phyloP scores from a whole-genome alignment of 345 rosid genomes.

The Draba incana region DNA sequence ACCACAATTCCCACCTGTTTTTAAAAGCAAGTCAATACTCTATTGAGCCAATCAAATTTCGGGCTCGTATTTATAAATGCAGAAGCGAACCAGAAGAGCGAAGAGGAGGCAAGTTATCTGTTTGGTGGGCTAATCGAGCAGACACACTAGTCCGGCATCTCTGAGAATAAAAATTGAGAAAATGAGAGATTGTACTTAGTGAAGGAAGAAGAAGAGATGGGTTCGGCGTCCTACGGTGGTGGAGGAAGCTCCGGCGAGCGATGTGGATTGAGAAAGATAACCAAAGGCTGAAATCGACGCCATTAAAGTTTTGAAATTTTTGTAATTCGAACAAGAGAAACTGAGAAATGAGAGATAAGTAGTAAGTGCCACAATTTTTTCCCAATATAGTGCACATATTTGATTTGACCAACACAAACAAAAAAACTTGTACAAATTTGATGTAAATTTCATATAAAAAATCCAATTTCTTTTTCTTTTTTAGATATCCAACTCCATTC shows the following conservation, averaged over 20 bases:
- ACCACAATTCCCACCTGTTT: conserved; percentile 42
- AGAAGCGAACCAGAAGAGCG: conserved; percentile 38
- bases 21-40: not conserved
- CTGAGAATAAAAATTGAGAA: conserved; percentile 41
- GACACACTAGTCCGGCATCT: conserved; percentile 40
- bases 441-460: no score
- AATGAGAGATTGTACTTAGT: not conserved
- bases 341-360: conserved; percentile 34
- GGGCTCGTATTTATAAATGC: not conserved
- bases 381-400: not conserved
- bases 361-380: conserved; percentile 44
- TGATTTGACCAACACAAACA: no score
- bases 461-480: no score
- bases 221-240: conserved; percentile 13
- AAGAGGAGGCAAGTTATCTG: conserved; percentile 26
- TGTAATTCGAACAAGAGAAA: conserved; percentile 14
- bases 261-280: conserved; percentile 33
- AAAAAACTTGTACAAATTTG: no score
- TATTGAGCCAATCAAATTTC: not conserved
- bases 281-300: conserved; percentile 58
- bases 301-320: conserved; percentile 38
- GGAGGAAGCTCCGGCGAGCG: conserved; percentile 38
- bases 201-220: not conserved
- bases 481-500: not conserved
- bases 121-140: conserved; percentile 36